Conservation (phyloP, 495 filamentous ascomycete species). For the Staphylotrichum longicolle region DNA sequence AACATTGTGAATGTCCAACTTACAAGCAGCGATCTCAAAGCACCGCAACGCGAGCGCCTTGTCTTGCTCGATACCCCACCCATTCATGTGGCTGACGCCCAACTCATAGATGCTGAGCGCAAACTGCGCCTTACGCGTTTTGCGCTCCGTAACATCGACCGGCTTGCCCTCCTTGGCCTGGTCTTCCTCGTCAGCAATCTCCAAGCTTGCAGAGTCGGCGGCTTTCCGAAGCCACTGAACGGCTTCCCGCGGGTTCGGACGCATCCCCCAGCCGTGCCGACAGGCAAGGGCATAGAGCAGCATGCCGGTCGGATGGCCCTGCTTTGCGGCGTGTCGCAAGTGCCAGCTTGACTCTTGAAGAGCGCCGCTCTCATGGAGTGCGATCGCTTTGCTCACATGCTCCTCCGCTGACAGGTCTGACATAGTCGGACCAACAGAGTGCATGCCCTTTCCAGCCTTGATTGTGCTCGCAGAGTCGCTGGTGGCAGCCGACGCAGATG, state of each 20-base stretch:
- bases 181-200: constrained; percentile 78
- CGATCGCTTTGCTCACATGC: constrained; percentile 83
- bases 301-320: constrained; percentile 88
- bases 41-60: constrained; percentile 83
- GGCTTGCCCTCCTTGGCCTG: constrained; percentile 59
- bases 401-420: constrained; percentile 72
- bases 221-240: constrained; percentile 87
- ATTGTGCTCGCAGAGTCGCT: constrained; percentile 66
- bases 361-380: constrained; percentile 79
- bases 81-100: constrained; percentile 95
- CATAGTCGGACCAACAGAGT: constrained; percentile 47
- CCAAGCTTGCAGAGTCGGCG: constrained; percentile 76
- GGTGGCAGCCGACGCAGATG: constrained; percentile 53
- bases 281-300: constrained; percentile 92
- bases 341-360: constrained; percentile 94
- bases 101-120: constrained; percentile 94
- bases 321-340: constrained; percentile 81
- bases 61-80: constrained; percentile 94
- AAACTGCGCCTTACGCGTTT: constrained; percentile 84
- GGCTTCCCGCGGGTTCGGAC: constrained; percentile 81
- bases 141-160: constrained; percentile 64
- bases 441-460: constrained; percentile 55
- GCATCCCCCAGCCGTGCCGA: constrained; percentile 98
- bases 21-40: constrained; percentile 91
- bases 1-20: constrained; percentile 31